phyloP scores from a whole-genome alignment of 179 eudicot genomes.

The Gypsophila paniculata region DNA sequence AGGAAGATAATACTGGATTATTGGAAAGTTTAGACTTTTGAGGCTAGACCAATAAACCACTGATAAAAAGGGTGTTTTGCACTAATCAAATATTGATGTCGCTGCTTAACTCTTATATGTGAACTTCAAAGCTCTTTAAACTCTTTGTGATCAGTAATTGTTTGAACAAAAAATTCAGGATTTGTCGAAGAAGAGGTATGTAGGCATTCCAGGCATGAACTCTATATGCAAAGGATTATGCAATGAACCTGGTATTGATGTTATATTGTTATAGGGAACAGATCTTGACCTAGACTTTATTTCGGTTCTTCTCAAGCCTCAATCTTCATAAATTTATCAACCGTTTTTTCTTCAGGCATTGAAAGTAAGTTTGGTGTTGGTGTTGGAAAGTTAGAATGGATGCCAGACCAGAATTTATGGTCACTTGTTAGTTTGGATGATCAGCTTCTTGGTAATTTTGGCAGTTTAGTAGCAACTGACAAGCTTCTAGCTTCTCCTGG shows the following conservation, averaged over 20 bases:
- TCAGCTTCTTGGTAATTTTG: slow-evolving; percentile 63
- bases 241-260: slow-evolving; percentile 59
- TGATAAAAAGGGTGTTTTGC: background rate
- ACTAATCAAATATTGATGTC: background rate
- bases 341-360: slow-evolving; percentile 42
- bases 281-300: slow-evolving; percentile 4
- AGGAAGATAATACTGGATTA: background rate
- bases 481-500: slow-evolving; percentile 63
- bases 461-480: slow-evolving; percentile 82
- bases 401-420: slow-evolving; percentile 51
- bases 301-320: slow-evolving; percentile 2
- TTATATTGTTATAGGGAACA: slow-evolving; percentile 11
- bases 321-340: background rate
- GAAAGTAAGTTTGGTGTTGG: slow-evolving; percentile 65
- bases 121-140: background rate
- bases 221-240: slow-evolving; percentile 77
- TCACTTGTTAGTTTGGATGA: slow-evolving; percentile 62
- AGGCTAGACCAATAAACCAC: background rate
- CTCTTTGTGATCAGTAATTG: slow-evolving; percentile 12
- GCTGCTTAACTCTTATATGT: background rate
- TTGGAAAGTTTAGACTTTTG: background rate
- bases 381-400: slow-evolving; percentile 79
- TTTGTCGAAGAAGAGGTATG: slow-evolving; percentile 58
- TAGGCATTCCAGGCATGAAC: slow-evolving; percentile 94
- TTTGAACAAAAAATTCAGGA: slow-evolving; percentile 43